Evolutionary conservation across 148 eudicot species (phyloP).

Genomic region (Rhododendron ferrugineum): DNA sequence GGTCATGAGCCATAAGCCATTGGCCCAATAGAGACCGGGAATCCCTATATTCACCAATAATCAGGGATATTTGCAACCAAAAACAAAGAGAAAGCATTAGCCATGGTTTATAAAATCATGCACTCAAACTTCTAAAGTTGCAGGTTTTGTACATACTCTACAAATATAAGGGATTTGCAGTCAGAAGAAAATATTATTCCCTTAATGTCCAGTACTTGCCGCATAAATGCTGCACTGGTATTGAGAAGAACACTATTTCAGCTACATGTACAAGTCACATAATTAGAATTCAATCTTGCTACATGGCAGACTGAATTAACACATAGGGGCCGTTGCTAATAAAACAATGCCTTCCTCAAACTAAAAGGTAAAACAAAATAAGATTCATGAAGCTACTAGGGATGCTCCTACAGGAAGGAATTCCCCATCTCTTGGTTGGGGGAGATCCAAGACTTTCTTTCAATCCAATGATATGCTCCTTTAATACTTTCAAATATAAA

Average conservation of each 20-base stretch:
- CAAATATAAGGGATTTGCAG: neutral
- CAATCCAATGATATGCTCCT: no score
- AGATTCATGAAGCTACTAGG: no score
- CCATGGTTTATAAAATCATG: neutral
- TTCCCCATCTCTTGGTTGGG: no score
- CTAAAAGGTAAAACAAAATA: no score
- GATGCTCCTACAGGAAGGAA: no score
- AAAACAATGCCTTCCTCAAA: neutral
- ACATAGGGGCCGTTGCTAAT: neutral
- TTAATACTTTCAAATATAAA: no score
- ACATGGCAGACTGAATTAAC: neutral
- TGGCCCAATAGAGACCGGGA: neutral
- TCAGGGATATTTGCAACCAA: neutral
- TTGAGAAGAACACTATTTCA: neutral
- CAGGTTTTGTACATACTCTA: neutral
- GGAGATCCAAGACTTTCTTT: no score
- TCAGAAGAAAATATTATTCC: conserved; percentile 1
- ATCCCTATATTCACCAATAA: no score
- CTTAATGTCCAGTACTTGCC: neutral
- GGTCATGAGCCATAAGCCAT: neutral
- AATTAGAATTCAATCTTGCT: neutral
- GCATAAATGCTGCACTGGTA: neutral
- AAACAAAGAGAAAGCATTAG: no score
- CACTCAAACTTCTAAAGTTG: neutral
- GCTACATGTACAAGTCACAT: conserved; percentile 1